Evolutionary conservation across 1,139 yeast species (phyloP), one percentile per base, ranked within the genome.

Genomic region (Geotrichum klebahnii): DNA sequence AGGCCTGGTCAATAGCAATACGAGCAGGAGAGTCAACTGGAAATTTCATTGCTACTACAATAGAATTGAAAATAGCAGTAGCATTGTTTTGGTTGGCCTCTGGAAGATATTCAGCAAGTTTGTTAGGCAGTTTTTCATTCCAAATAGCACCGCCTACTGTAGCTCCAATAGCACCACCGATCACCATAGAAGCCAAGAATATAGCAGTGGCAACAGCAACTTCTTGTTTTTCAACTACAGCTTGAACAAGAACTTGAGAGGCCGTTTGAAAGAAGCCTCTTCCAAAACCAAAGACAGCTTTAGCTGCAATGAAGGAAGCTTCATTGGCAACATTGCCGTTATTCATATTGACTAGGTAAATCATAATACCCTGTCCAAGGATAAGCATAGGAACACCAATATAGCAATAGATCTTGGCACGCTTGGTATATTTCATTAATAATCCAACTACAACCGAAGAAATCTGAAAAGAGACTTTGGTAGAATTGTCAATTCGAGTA

Each of bases 131-230:
- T 12, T 53, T 54, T 51, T 60, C 54, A 31, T 57, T 57, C 59
- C 62, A 65, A 51, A 67, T 59, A n/a, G 69, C 67, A 44, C 60
- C 65, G 22, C 67, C 50, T 31, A 66, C 57, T 14, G 69, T 58
- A 37, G 49, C 37, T 17, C 70, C 70, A 29, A 67, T 56, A 20
- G 69, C 62, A 20, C 62, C 66, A 38, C 71, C 71, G 33, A 58
- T 39, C 10, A 53, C 51, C 40, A 57, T 50, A 35, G 59, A 54
- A 16, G 61, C 53, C 44, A 56, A 51, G 46, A 57, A 59, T 31
- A 58, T 39, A 6, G 60, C 60, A n/a, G 61, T 57, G 10, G 57
- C 54, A 37, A 55, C 57, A 10, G 60, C 62, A 3, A 57, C 59
- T 36, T 58, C 57, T 39, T 51, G 46, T 36, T 57, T 59, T 3